phyloP scores from a whole-genome alignment of 192 early-diverging fungal species.

The Podila horticola region DNA sequence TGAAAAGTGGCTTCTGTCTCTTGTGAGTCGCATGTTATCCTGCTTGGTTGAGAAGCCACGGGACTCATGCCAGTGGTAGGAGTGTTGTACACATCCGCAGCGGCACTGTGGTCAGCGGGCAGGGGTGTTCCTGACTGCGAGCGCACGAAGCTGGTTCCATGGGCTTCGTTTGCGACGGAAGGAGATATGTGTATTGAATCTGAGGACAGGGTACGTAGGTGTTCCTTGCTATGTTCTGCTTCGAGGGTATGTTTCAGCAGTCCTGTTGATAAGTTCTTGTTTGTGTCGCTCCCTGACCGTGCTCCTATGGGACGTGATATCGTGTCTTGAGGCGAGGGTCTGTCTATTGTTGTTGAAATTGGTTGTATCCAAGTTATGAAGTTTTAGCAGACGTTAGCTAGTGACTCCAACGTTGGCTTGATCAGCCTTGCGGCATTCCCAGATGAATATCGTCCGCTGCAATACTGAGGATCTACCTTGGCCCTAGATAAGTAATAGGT shows the following conservation, averaged over 20 bases:
- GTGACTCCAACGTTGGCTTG: background rate
- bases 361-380: background rate
- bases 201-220: background rate
- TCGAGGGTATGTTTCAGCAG: conserved; percentile 28
- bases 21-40: background rate
- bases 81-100: conserved; percentile 38
- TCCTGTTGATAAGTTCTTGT: conserved; percentile 21
- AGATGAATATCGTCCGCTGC: too few species aligned
- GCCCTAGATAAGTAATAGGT: too few species aligned
- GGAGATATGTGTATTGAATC: background rate
- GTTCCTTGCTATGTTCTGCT: background rate
- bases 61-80: conserved; percentile 41
- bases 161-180: background rate
- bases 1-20: background rate
- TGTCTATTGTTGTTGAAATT: conserved; percentile 10
- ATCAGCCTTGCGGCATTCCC: too few species aligned
- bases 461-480: too few species aligned
- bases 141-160: conserved; percentile 11
- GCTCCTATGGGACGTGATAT: conserved; percentile 20
- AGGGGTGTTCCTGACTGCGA: conserved; percentile 43
- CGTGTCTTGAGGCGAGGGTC: conserved; percentile 28
- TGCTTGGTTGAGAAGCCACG: background rate
- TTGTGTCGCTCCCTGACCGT: conserved; percentile 13
- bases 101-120: conserved; percentile 46
- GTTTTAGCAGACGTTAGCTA: background rate